Conservation (phyloP, 2,329 filamentous ascomycete genomes). For the Ceratocystis lukuohia region DNA sequence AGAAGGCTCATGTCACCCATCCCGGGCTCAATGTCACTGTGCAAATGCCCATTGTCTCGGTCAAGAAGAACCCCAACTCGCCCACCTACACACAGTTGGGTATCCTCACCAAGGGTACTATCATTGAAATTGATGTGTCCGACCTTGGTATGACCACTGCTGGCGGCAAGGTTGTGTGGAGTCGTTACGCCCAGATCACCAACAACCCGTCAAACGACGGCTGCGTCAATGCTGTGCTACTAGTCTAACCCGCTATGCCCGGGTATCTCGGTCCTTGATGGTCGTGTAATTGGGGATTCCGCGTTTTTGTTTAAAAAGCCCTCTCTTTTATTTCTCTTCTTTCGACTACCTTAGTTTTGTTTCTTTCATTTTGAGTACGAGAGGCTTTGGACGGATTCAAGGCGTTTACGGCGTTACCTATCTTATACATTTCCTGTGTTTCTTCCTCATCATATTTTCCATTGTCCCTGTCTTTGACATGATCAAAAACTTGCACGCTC, state of each 20-base stretch:
- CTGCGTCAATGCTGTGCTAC: slow-evolving; percentile 32
- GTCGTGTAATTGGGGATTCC: background rate
- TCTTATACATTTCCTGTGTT: slow-evolving; percentile 5
- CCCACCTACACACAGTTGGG: slow-evolving; percentile 87
- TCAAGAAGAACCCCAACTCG: slow-evolving; percentile 61
- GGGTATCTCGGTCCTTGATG: background rate
- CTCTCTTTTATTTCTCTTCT: slow-evolving; percentile 8
- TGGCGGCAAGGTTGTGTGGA: slow-evolving; percentile 87
- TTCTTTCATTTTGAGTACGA: slow-evolving; percentile 5
- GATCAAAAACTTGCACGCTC: background rate
- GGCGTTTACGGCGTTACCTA: slow-evolving; percentile 18
- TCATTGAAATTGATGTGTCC: slow-evolving; percentile 81
- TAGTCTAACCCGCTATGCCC: slow-evolving; percentile 23
- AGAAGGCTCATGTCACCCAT: slow-evolving; percentile 47
- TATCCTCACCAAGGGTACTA: slow-evolving; percentile 68
- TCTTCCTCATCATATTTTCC: background rate
- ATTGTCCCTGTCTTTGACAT: background rate
- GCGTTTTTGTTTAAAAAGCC: background rate
- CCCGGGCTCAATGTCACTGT: slow-evolving; percentile 77
- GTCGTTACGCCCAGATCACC: slow-evolving; percentile 62
- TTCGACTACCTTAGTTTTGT: slow-evolving; percentile 8
- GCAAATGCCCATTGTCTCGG: slow-evolving; percentile 62
- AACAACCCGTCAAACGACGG: slow-evolving; percentile 38
- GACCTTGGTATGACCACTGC: slow-evolving; percentile 86
- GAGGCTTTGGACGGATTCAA: slow-evolving; percentile 13